A percentile compares a stretch with the other conserved stretches of the same genome.
Evolutionary conservation across 2,329 filamentous ascomycete genomes (phyloP).

Genomic region (Verticillium tricorpus): DNA sequence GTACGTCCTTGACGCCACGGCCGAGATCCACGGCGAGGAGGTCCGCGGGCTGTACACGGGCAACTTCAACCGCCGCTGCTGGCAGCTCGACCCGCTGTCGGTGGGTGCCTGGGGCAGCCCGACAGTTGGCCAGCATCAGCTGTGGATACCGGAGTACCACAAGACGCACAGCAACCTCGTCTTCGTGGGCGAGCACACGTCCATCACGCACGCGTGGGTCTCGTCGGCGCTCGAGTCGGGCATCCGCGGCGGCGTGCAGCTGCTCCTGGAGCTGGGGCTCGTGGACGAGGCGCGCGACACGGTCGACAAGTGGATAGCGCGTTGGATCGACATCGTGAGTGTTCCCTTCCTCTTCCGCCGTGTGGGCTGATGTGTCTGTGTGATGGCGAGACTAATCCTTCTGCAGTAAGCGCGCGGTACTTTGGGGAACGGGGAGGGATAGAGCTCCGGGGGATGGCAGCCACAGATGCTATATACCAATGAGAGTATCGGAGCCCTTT

Average conservation of each 20-base stretch:
- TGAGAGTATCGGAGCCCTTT: not conserved
- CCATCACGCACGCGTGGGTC: constrained; percentile 69
- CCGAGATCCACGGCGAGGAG: constrained; percentile 60
- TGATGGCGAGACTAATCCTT: not conserved
- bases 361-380: not conserved
- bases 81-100: constrained; percentile 57
- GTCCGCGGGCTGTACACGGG: constrained; percentile 61
- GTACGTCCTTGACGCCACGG: constrained; percentile 60
- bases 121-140: constrained; percentile 58
- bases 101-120: constrained; percentile 60
- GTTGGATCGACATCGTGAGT: constrained; percentile 52
- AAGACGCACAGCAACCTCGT: constrained; percentile 62
- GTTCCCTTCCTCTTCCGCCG: not conserved
- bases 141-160: constrained; percentile 70
- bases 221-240: constrained; percentile 63
- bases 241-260: constrained; percentile 59
- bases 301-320: constrained; percentile 63
- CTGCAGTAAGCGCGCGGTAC: not conserved
- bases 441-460: not conserved
- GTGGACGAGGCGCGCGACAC: constrained; percentile 66
- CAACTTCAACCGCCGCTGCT: constrained; percentile 60
- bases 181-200: constrained; percentile 65
- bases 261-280: constrained; percentile 59
- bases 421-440: not conserved
- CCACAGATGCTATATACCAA: not conserved